Evolutionary conservation across 495 filamentous ascomycete genomes (phyloP).

Genomic region (Arthonia radiata): DNA sequence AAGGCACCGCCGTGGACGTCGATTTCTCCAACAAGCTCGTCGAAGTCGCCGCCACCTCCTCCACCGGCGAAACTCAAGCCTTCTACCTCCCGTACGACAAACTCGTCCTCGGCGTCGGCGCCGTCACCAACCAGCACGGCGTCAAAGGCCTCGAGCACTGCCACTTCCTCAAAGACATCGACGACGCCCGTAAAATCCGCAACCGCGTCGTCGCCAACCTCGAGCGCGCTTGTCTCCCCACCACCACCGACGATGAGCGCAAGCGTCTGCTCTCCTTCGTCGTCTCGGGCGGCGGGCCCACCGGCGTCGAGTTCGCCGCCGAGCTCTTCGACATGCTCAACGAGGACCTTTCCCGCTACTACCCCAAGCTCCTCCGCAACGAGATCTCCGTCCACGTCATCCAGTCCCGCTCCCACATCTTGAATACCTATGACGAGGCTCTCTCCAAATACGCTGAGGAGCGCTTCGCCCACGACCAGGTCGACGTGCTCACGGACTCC

Average conservation of each 20-base stretch:
- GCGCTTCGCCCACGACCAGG: slow-evolving; percentile 69
- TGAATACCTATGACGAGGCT: slow-evolving; percentile 96
- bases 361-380: slow-evolving; percentile 74
- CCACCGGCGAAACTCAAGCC: slow-evolving; percentile 38
- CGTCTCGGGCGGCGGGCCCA: slow-evolving; percentile 82
- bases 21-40: slow-evolving; percentile 80
- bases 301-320: slow-evolving; percentile 91
- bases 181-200: slow-evolving; percentile 70
- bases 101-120: slow-evolving; percentile 84
- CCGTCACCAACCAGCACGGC: slow-evolving; percentile 79
- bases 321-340: slow-evolving; percentile 92
- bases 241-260: slow-evolving; percentile 73
- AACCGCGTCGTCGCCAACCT: slow-evolving; percentile 81
- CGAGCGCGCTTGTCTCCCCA: slow-evolving; percentile 79
- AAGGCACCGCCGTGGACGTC: slow-evolving; percentile 61
- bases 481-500: slow-evolving; percentile 76
- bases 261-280: slow-evolving; percentile 79
- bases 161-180: slow-evolving; percentile 81
- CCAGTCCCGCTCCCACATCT: slow-evolving; percentile 75
- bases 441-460: slow-evolving; percentile 79
- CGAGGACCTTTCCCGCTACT: slow-evolving; percentile 64
- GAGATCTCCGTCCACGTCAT: slow-evolving; percentile 96
- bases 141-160: slow-evolving; percentile 89
- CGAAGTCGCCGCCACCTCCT: slow-evolving; percentile 51
- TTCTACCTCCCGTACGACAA: slow-evolving; percentile 99